Evolutionary conservation across 768 basidiomycete genomes (phyloP).

Genomic region (Suillus weaverae): DNA sequence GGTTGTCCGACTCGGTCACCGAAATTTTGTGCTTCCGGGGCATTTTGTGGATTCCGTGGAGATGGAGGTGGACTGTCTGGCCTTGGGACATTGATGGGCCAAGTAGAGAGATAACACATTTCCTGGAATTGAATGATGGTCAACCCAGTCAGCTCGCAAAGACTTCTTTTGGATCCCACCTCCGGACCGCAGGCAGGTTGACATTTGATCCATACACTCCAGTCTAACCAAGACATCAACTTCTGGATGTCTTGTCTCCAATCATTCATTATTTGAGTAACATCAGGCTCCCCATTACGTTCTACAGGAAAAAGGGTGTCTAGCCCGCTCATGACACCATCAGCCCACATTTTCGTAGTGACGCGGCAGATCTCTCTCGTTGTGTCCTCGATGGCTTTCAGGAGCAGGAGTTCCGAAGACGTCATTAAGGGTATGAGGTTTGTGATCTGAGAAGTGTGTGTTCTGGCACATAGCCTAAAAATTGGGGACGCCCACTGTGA

Average conservation of each 20-base stretch:
- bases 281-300: not conserved
- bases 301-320: conserved; percentile 2
- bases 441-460: conserved; percentile 10
- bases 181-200: conserved; percentile 15
- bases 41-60: not conserved
- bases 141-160: not conserved
- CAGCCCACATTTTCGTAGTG: conserved; percentile 19
- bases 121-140: conserved; percentile 16
- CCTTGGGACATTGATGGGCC: conserved; percentile 14
- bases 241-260: conserved; percentile 14
- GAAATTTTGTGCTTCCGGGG: not conserved
- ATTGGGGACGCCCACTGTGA: conserved; percentile 11
- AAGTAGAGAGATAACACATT: conserved; percentile 28
- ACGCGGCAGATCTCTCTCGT: conserved; percentile 19
- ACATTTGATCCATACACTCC: conserved; percentile 24
- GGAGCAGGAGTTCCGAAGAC: conserved; percentile 14
- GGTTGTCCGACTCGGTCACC: not conserved
- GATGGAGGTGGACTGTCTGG: not conserved
- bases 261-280: conserved; percentile 3
- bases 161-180: not conserved
- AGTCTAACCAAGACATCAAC: conserved; percentile 25
- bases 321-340: conserved; percentile 14
- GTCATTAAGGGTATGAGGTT: conserved; percentile 8
- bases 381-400: conserved; percentile 14
- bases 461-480: conserved; percentile 12